A percentile compares a stretch with the other conserved stretches of the same genome.
Conservation (phyloP, 2,329 filamentous ascomycete species). For the Colletotrichum graminicola region DNA sequence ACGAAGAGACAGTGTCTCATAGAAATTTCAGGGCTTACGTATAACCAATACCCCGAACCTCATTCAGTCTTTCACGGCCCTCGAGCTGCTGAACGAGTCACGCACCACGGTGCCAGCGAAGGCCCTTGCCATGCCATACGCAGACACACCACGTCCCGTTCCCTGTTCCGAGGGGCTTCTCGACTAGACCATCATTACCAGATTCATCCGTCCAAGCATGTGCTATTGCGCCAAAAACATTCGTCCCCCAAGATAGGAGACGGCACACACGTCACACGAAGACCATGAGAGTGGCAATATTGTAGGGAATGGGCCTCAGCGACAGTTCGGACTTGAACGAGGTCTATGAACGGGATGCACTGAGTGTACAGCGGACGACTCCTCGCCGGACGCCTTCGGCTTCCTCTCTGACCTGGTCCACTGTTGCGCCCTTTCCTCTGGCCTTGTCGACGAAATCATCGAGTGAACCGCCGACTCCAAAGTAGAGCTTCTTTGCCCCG, state of each 20-base stretch:
- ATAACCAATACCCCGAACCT: background rate
- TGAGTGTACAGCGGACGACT: constrained; percentile 65
- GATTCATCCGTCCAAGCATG: background rate
- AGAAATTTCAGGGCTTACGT: background rate
- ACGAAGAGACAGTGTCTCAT: constrained; percentile 3
- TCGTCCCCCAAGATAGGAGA: background rate
- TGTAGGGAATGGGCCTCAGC: constrained; percentile 41
- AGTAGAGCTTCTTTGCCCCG: constrained; percentile 84
- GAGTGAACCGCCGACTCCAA: constrained; percentile 85
- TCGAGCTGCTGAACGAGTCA: background rate
- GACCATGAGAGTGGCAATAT: constrained; percentile 14
- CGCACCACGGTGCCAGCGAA: background rate
- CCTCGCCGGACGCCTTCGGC: constrained; percentile 71
- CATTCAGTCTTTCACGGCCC: background rate
- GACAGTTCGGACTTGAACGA: constrained; percentile 11
- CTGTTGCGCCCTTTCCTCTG: constrained; percentile 59
- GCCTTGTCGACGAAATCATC: constrained; percentile 76
- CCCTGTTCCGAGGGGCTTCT: background rate
- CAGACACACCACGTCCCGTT: background rate
- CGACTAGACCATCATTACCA: background rate
- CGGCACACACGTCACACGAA: background rate
- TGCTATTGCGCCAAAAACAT: constrained; percentile 5
- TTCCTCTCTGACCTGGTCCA: constrained; percentile 69
- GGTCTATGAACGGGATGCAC: constrained; percentile 32
- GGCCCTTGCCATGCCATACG: background rate